Evolutionary conservation across 495 filamentous ascomycete species (phyloP), one percentile per base, ranked within the genome.

Genomic region (Penicillium parvum): DNA sequence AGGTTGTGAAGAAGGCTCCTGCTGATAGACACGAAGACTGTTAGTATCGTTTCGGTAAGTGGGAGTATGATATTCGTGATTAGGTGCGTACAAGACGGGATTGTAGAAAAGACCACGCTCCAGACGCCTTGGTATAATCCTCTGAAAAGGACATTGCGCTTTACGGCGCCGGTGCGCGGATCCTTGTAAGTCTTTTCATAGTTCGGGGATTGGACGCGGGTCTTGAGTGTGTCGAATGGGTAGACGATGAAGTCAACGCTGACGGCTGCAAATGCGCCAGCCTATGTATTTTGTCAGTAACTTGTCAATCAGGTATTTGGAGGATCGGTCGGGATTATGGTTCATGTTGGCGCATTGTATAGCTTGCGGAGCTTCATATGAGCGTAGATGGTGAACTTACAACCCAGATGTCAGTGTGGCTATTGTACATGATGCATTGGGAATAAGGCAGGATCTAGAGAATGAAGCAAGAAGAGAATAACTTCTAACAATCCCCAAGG

Each of bases 91-190:
- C 85, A 88, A 21, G 88, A 85, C 4, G 90, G 90, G 17, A 95
- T 73, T 0, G 90, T 95, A 7, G 87, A 83, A n/a, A 96, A 61
- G 4, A 95, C 81, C 2, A 95, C 85, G 55, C 86, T 90, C 37
- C 88, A 88, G 6, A 95, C 77, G 4, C 90, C 90, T 64, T 95
- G 90, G 53, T 96, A 95, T 10, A 95, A 52, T 0, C 90, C 90
- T 4, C 74, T 71, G 43, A 90, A 86, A 5, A 88, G 70, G 0
- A 77, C 55, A 20, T 71, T 57, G 26, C 74, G 62, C 25, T 74
- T 79, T 17, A 82, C 59, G 2, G 69, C 67, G 15, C 75, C 68
- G 10, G 71, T 78, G 0, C 73, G 64, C 7, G 66, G 63, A 59
- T 79, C 51, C 35, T 68, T 75, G 61, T 85, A 90, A 9, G 81